Evolutionary conservation across 768 basidiomycete genomes (phyloP).

Genomic region (Tylopilus subfusipes): DNA sequence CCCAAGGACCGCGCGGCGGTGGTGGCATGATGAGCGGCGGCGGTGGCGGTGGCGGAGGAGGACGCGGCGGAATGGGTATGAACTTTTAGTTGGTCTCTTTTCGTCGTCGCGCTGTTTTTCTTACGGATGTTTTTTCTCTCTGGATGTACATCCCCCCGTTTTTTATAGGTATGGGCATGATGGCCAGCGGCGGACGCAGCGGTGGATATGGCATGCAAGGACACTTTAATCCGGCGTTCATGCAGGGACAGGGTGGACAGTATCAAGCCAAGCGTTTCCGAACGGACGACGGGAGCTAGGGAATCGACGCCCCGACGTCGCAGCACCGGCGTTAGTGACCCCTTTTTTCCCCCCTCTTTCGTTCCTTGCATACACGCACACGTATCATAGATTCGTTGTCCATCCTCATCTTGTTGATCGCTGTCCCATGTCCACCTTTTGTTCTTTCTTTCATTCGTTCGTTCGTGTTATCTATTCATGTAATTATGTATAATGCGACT

Average conservation of each 20-base stretch:
- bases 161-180: conserved; percentile 50
- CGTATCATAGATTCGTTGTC: neutral
- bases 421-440: conserved; percentile 1
- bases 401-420: conserved; percentile 1
- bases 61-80: conserved; percentile 52
- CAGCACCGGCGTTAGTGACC: neutral
- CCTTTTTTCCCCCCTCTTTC: neutral
- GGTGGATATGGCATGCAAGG: conserved; percentile 49
- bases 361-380: neutral
- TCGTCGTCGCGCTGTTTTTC: conserved; percentile 22
- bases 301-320: neutral
- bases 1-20: conserved; percentile 40
- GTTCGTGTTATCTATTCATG: conserved; percentile 27
- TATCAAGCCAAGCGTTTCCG: conserved; percentile 54
- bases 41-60: conserved; percentile 16
- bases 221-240: conserved; percentile 76
- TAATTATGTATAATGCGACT: conserved; percentile 17
- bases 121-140: conserved; percentile 24
- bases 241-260: conserved; percentile 45
- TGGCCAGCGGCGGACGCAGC: conserved; percentile 38
- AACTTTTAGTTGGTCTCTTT: conserved; percentile 29
- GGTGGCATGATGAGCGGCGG: conserved; percentile 52
- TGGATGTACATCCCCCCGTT: conserved; percentile 25
- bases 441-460: neutral
- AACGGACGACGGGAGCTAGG: conserved; percentile 45